Base-by-base conservation (phyloP, 805 yeast species). In the Kodamaea laetipori region DNA sequence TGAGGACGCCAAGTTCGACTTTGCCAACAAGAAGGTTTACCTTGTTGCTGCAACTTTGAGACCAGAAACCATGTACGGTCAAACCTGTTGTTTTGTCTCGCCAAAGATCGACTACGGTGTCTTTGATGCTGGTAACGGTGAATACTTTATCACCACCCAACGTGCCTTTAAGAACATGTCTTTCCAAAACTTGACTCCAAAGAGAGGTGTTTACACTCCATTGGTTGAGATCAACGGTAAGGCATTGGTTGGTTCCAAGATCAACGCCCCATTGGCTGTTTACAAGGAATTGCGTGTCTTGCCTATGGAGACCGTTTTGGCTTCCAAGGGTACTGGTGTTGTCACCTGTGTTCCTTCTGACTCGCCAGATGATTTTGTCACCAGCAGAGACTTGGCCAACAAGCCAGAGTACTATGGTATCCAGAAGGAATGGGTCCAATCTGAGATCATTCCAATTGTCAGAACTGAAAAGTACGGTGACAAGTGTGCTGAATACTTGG, bases 41-140 rank as follows among this genome's bases (percentile, higher is more conserved):
- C 74, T 94, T 48, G 89, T 94, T 39, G 99, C 99, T 47, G 98
- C 98, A 21, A 94, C 99, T 55, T 80, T 94, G 61, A 84, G 99
- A 73, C 97, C 99, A 24, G 99, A 94, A 73, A 94, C 99, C 55
- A 89, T 94, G 97, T 90, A 90, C 61, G 98, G 97, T 51, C 98
- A 94, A 75, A 88, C 97, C 4, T 88, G 96, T 76, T 90, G 97
- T 78, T 94, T 92, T 58, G 98, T 94, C 17, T 87, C 96, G 21
- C 97, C 98, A 63, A 89, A 86, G 73, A 88, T 94, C 56, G 80
- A 77, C 36, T 94, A 94, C 61, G 98, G 99, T 63, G 67, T 94
- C 40, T 94, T 86, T 63, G 87, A 88, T 62, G 92, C 89, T 44
- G 92, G 94, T 49, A 74, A 77, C 46, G 73, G 76, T 37, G 80